Conservation (phyloP, 2,329 filamentous ascomycete species). For the Thielaviopsis cerberus region DNA sequence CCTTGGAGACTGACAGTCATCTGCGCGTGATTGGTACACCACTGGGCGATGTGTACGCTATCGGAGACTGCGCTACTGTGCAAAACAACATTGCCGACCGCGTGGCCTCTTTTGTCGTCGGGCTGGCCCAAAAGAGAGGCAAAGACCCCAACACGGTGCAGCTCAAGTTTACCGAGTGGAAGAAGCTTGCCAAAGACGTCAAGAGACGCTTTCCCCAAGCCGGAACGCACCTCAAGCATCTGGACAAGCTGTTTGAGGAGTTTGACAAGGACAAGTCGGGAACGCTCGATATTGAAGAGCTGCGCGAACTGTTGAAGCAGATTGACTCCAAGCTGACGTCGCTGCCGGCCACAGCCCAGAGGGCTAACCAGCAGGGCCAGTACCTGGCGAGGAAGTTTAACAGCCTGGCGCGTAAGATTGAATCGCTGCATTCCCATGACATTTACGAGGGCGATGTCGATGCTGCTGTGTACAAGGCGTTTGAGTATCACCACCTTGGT, state of each 20-base stretch:
- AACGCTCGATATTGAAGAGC: slow-evolving; percentile 83
- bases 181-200: slow-evolving; percentile 62
- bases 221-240: slow-evolving; percentile 62
- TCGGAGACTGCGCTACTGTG: slow-evolving; percentile 88
- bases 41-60: slow-evolving; percentile 84
- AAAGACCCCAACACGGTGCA: slow-evolving; percentile 77
- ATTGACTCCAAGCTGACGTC: slow-evolving; percentile 92
- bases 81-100: slow-evolving; percentile 94
- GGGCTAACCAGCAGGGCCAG: slow-evolving; percentile 84
- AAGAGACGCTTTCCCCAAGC: slow-evolving; percentile 84
- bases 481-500: slow-evolving; percentile 83
- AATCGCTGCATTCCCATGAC: slow-evolving; percentile 60
- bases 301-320: slow-evolving; percentile 70
- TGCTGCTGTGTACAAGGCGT: slow-evolving; percentile 79
- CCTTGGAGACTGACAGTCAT: slow-evolving; percentile 86
- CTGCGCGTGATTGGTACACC: slow-evolving; percentile 77
- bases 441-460: slow-evolving; percentile 80
- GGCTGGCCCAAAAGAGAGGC: slow-evolving; percentile 77
- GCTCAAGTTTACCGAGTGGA: slow-evolving; percentile 77
- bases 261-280: slow-evolving; percentile 90
- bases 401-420: slow-evolving; percentile 60
- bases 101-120: slow-evolving; percentile 75
- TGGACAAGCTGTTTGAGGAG: slow-evolving; percentile 77
- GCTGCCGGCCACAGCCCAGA: slow-evolving; percentile 83
- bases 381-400: slow-evolving; percentile 92